These are phyloP conservation scores for Alternaria arborescens DNA, from an alignment of 2,329 filamentous ascomycete genomes.

Conservation along the genomic window DNA sequence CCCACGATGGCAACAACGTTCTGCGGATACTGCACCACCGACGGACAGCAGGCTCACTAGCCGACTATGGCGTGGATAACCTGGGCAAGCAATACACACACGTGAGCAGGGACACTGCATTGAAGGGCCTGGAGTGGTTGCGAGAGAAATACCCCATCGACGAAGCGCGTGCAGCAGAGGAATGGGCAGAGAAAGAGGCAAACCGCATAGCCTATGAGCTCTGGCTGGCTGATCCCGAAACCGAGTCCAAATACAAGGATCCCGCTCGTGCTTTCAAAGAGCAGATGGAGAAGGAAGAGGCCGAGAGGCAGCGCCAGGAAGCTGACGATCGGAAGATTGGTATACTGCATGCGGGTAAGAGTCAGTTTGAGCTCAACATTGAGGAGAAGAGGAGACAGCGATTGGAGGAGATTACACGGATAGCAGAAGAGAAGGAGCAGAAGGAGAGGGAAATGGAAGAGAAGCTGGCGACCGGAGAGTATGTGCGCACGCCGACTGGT, in stretches of 20 bases:
- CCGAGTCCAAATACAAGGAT: conserved; percentile 51
- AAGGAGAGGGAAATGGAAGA: conserved; percentile 41
- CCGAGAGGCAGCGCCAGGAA: conserved; percentile 32
- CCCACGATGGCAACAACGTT: conserved; percentile 45
- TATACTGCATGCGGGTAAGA: conserved; percentile 45
- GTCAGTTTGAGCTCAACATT: conserved; percentile 47
- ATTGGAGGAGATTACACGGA: conserved; percentile 38
- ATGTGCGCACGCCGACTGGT: conserved; percentile 43
- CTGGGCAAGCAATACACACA: conserved; percentile 40
- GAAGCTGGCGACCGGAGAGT: conserved; percentile 46
- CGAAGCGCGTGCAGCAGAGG: conserved; percentile 51
- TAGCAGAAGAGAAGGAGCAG: conserved; percentile 45
- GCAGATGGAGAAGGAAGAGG: conserved; percentile 44
- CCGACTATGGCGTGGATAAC: conserved; percentile 51
- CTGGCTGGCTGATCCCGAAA: conserved; percentile 49
- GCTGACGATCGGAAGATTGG: conserved; percentile 42
- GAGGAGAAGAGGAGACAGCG: conserved; percentile 43
- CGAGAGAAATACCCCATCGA: conserved; percentile 50
- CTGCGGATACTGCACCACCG: conserved; percentile 52
- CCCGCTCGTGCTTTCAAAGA: conserved; percentile 46
- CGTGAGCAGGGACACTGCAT: conserved; percentile 36
- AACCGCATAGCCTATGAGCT: conserved; percentile 51
- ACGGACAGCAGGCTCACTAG: conserved; percentile 50
- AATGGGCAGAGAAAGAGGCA: conserved; percentile 51
- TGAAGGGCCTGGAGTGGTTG: conserved; percentile 48